Base-by-base conservation (phyloP, 2,329 filamentous ascomycete species). In the Stachybotrys chlorohalonatus region DNA sequence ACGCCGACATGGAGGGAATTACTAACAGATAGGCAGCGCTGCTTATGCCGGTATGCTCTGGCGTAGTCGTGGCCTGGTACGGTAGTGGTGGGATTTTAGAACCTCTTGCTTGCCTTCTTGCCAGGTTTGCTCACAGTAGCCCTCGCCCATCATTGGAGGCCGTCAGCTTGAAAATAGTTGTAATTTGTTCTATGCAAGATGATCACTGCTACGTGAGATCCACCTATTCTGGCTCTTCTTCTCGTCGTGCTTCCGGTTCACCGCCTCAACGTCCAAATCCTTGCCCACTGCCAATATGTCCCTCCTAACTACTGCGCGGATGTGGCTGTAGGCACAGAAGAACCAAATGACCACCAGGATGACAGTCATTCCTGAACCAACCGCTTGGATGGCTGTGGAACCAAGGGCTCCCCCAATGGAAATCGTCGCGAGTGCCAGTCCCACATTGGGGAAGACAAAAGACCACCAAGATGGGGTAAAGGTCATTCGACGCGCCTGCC, bases 391-490 rank as follows among this genome's bases (percentile, higher is more conserved):
- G 0, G 68, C 75, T 2, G 69, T 52, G 57, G 77, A 81, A 4
- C 72, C 62, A 45, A 82, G 68, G 3, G 68, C 70, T 11, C 73
- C 71, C 0, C 75, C 80, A 47, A 81, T 69, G 30, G 77, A 73
- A 42, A 83, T 80, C 1, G 76, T 76, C 4, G 78, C 80, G 30
- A 83, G 68, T 1, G 77, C 79, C 47, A 83, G 74, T 0, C 80
- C 81, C 0, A 75, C 79, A 54, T 83, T 83, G 5, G 81, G 80
- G 62, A 83, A 60, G 48, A 58, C 52, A 49, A 59, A 58, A 0
- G 79, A 77, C 77, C 77, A 81, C 80, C 79, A 84, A 9, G 57
- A 53, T 31, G 80, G 64, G 7, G 75, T 73, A 63, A 80, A 80
- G 1, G 59, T 60, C 63, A 77, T 80, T 11, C 70, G 66, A 15